Evolutionary conservation across 495 filamentous ascomycete species (phyloP).

Genomic region (Amphirosellinia nigrospora): DNA sequence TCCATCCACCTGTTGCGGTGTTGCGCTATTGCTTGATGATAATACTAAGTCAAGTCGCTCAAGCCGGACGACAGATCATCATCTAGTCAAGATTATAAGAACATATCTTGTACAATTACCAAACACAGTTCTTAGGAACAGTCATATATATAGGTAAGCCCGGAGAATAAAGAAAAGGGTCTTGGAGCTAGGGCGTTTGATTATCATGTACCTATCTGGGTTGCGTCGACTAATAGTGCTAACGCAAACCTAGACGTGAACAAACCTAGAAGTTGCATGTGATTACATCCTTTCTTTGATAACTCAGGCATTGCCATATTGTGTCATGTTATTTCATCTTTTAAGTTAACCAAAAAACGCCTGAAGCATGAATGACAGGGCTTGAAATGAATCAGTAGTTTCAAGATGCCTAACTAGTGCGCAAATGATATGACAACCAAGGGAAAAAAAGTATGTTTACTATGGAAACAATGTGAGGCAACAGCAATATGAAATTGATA

Average conservation of each 20-base stretch:
- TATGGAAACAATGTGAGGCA: neutral
- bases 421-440: neutral
- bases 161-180: too few species aligned
- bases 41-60: neutral
- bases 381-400: neutral
- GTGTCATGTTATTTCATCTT: neutral
- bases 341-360: too few species aligned
- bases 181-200: too few species aligned
- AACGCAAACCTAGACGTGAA: neutral
- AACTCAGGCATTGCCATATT: too few species aligned
- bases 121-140: neutral
- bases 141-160: neutral
- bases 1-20: neutral
- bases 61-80: neutral
- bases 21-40: neutral
- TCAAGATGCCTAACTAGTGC: neutral
- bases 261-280: neutral
- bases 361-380: neutral
- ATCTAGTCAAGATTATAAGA: neutral
- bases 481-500: neutral
- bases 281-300: neutral
- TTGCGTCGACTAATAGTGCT: neutral
- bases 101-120: neutral
- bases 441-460: neutral
- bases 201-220: too few species aligned